Percentiles rank a stretch among this genome's conserved stretches.
Evolutionary conservation across 2,329 filamentous ascomycete genomes (phyloP).

Genomic region (Scolecobasidium constrictum): DNA sequence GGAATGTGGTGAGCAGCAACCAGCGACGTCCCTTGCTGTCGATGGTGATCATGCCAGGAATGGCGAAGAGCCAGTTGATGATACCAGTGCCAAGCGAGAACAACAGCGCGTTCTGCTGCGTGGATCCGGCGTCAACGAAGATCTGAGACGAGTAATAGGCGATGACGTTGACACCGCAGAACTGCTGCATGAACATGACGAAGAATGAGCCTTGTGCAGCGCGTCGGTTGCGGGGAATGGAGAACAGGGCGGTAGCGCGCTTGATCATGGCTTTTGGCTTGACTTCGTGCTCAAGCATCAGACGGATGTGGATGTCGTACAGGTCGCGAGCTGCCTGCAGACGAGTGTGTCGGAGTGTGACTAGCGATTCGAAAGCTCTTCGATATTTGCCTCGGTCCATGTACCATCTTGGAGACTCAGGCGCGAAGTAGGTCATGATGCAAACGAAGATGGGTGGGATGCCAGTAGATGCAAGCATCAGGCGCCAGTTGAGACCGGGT

Average conservation of each 20-base stretch:
- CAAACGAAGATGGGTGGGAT: constrained; percentile 28
- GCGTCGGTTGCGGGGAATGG: constrained; percentile 21
- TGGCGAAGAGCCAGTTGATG: constrained; percentile 34
- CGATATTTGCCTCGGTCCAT: constrained; percentile 31
- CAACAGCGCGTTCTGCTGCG: background rate
- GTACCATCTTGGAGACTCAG: too few species aligned
- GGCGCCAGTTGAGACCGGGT: constrained; percentile 50
- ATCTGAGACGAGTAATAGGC: constrained; percentile 20
- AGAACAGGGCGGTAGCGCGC: constrained; percentile 27
- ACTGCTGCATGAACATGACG: constrained; percentile 26
- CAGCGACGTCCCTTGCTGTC: constrained; percentile 34
- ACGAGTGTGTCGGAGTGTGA: constrained; percentile 31
- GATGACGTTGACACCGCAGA: constrained; percentile 35
- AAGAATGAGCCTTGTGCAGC: constrained; percentile 23
- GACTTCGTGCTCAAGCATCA: constrained; percentile 14
- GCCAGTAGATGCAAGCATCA: constrained; percentile 59
- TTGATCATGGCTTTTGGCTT: constrained; percentile 26
- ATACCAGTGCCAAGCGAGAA: constrained; percentile 32
- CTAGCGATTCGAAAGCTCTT: constrained; percentile 31
- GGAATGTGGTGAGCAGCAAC: constrained; percentile 34
- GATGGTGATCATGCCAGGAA: constrained; percentile 35
- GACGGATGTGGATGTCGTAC: constrained; percentile 34
- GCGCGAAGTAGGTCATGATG: constrained; percentile 22
- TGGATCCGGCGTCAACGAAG: constrained; percentile 16
- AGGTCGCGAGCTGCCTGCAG: constrained; percentile 44